Evolutionary conservation across 805 yeast species (phyloP), one percentile per base, ranked within the genome.

Genomic region (Hanseniaspora meyeri): DNA sequence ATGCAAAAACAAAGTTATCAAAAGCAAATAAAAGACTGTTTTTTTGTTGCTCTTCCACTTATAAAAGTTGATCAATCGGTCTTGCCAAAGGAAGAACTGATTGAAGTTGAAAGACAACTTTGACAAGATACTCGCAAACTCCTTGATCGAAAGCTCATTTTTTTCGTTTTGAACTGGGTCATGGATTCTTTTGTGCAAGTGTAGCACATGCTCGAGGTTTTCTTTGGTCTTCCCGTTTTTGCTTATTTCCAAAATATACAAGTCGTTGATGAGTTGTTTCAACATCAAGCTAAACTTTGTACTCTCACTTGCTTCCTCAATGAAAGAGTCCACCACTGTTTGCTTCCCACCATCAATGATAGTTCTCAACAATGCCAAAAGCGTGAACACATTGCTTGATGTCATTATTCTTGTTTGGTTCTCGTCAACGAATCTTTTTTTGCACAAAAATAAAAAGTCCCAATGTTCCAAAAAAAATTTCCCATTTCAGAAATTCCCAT

Each of bases 21-120:
- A 59, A 5, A 83, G 70, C 55, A 87, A 68, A 24, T 72, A 65
- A 0, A 83, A 72, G 5, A 89, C 60, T 0, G 96, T 89, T 59
- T 80, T 76, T 0, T 85, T 73, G 0, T 95, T 90, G 31, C 75
- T 73, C 58, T 81, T 78, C 97, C 97, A 90, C 4, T 86, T 77
- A 16, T 37, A 46, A 16, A 56, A n/a, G 9, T 56, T 56, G 14
- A 43, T 34, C 11, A 56, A 11, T 36, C 43, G 27, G n/a, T 56
- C 49, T 50, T 56, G 58, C 29, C 52, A 40, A 5, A 37, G 16
- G 27, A 50, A 50, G 24, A 49, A 55, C 16, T 38, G 39, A 8
- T 40, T 24, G 32, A 55, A 32, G 19, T 55, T 43, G 10, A 48
- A 43, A 16, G 50, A 43, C 12, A 55, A 37, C 29, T 49, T 20